These are phyloP conservation scores for Saccharomyces pastorianus DNA, from an alignment of 1,139 yeast species.

Conservation along the genomic window DNA sequence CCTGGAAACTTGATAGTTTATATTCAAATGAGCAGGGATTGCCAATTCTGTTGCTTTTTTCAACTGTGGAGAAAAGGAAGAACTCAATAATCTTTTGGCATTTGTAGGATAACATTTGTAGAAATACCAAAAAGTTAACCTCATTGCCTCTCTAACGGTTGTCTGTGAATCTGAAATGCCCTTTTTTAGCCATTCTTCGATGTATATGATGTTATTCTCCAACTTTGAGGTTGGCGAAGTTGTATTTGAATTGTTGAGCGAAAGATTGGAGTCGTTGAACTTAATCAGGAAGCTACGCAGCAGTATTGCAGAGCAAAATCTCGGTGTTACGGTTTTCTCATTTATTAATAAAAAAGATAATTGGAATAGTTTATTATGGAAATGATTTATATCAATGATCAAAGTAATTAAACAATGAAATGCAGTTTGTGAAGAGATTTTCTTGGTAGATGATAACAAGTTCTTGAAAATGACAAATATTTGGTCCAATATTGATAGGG, in stretches of 20 bases:
- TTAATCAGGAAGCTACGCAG: constrained; percentile 52
- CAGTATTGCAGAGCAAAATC: constrained; percentile 66
- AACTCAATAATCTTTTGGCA: constrained; percentile 37
- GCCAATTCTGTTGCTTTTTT: constrained; percentile 50
- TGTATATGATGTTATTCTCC: constrained; percentile 37
- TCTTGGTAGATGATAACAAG: constrained; percentile 67
- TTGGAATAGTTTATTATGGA: constrained; percentile 45
- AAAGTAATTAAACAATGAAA: constrained; percentile 54
- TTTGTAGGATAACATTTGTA: constrained; percentile 42
- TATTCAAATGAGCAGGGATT: constrained; percentile 36
- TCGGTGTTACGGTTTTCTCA: constrained; percentile 66
- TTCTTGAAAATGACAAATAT: constrained; percentile 52
- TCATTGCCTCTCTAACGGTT: constrained; percentile 65
- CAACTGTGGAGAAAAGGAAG: constrained; percentile 34
- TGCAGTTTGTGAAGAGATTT: constrained; percentile 70
- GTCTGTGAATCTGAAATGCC: constrained; percentile 78
- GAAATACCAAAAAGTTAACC: constrained; percentile 68
- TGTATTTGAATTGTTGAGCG: background rate
- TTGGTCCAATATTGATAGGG: constrained; percentile 49
- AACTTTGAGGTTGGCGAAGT: constrained; percentile 27
- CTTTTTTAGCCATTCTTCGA: constrained; percentile 47
- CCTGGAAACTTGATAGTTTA: constrained; percentile 15
- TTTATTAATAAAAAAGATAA: constrained; percentile 46
- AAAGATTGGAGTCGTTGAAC: constrained; percentile 27
- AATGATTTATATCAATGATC: constrained; percentile 44